These are phyloP conservation scores for Alternaria infectoria DNA, from an alignment of 2,329 filamentous ascomycete species.

Conservation along the genomic window DNA sequence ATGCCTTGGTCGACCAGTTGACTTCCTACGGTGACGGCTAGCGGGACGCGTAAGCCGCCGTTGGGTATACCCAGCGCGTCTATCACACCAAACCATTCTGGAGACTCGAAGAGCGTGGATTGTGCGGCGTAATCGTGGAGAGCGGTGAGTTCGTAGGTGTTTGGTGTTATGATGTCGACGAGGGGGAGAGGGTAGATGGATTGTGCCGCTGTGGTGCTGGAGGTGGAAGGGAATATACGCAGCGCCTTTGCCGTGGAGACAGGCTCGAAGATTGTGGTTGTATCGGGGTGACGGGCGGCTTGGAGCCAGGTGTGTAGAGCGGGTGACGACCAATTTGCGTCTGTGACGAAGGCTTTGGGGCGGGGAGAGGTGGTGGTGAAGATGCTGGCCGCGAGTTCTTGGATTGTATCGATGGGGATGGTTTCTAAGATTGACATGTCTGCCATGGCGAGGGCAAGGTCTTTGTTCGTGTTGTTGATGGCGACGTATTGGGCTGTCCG, in stretches of 20 bases:
- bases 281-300: slow-evolving; percentile 56
- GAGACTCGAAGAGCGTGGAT: slow-evolving; percentile 70
- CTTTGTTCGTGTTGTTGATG: slow-evolving; percentile 82
- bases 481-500: slow-evolving; percentile 91
- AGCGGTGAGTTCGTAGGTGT: slow-evolving; percentile 77
- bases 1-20: slow-evolving; percentile 79
- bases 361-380: slow-evolving; percentile 28
- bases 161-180: slow-evolving; percentile 82
- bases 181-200: slow-evolving; percentile 65
- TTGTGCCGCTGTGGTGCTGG: slow-evolving; percentile 63
- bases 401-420: slow-evolving; percentile 34
- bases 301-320: slow-evolving; percentile 73
- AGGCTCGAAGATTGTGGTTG: slow-evolving; percentile 78
- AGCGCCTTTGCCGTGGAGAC: slow-evolving; percentile 82
- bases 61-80: slow-evolving; percentile 78
- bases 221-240: slow-evolving; percentile 64
- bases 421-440: slow-evolving; percentile 84
- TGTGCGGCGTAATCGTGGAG: slow-evolving; percentile 76
- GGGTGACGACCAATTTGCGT: slow-evolving; percentile 80
- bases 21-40: slow-evolving; percentile 70
- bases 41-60: slow-evolving; percentile 71
- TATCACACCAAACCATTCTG: slow-evolving; percentile 79
- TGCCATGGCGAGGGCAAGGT: slow-evolving; percentile 90
- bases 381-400: slow-evolving; percentile 18
- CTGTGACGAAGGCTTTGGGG: slow-evolving; percentile 80